phyloP scores from a whole-genome alignment of 2,329 filamentous ascomycete genomes.

The Balansia obtecta region DNA sequence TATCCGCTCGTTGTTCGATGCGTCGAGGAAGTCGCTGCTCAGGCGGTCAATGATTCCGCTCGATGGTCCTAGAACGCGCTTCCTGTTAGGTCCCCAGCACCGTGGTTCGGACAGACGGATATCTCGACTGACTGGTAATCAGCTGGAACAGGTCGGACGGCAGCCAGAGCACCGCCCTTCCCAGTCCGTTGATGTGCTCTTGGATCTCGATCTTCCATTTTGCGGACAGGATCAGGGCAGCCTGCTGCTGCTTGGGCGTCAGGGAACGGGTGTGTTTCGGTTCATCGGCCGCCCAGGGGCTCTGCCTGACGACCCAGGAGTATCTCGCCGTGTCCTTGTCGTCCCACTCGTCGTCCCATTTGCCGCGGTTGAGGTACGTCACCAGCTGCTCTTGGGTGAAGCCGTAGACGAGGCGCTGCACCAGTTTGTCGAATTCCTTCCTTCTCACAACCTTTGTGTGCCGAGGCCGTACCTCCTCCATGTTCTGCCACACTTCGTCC shows the following conservation, averaged over 20 bases:
- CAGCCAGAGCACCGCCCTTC: conserved; percentile 27
- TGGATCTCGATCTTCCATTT: conserved; percentile 38
- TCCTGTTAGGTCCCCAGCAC: background rate
- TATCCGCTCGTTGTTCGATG: conserved; percentile 19
- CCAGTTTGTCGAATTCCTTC: conserved; percentile 29
- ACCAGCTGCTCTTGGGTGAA: conserved; percentile 35
- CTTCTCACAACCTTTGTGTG: conserved; percentile 24
- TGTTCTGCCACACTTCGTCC: conserved; percentile 29
- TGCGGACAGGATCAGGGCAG: conserved; percentile 30
- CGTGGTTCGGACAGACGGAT: background rate
- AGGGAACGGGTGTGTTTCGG: conserved; percentile 7
- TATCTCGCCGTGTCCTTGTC: conserved; percentile 11
- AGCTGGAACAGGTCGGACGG: conserved; percentile 29
- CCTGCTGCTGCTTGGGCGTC: conserved; percentile 28
- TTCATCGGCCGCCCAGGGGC: conserved; percentile 29
- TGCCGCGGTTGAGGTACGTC: conserved; percentile 23
- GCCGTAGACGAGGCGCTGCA: conserved; percentile 25
- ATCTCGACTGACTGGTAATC: conserved; percentile 28
- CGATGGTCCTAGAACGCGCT: conserved; percentile 7
- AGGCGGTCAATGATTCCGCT: conserved; percentile 15
- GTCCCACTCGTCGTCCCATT: background rate
- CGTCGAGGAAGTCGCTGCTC: conserved; percentile 19
- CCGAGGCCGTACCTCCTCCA: conserved; percentile 35
- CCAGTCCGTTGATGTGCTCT: conserved; percentile 30
- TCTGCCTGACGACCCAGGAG: conserved; percentile 28